Conservation (phyloP, 768 basidiomycete genomes). For the Phallus indusiatus region DNA sequence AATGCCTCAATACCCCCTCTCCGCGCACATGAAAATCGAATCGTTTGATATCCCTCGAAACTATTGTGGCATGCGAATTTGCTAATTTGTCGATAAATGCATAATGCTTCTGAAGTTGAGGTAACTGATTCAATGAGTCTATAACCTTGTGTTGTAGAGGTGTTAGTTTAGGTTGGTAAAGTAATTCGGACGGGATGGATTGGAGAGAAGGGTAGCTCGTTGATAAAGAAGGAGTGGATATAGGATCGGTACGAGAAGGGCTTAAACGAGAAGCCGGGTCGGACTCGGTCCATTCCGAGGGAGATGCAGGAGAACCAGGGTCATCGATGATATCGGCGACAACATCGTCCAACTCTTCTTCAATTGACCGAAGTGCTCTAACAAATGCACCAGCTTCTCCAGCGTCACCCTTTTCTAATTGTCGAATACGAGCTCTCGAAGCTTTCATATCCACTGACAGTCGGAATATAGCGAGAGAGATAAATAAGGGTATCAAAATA, state of each 20-base stretch:
- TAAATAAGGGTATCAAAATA: conserved; percentile 49
- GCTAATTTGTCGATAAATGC: conserved; percentile 49
- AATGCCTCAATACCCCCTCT: conserved; percentile 59
- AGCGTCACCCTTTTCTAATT: conserved; percentile 45
- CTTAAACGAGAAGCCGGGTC: neutral
- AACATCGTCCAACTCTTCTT: conserved; percentile 49
- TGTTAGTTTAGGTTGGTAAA: conserved; percentile 30
- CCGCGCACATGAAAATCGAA: conserved; percentile 52
- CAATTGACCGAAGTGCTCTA: conserved; percentile 47
- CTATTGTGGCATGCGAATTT: conserved; percentile 66
- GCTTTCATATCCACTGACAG: conserved; percentile 46
- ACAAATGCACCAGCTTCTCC: conserved; percentile 41
- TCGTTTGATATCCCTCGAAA: conserved; percentile 55
- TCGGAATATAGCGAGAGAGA: conserved; percentile 46
- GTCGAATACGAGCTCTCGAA: conserved; percentile 56
- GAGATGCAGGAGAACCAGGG: neutral
- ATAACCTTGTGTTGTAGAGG: conserved; percentile 49
- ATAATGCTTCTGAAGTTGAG: conserved; percentile 57
- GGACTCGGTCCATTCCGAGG: neutral
- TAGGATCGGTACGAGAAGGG: neutral
- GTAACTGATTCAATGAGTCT: conserved; percentile 54
- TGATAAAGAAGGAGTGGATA: neutral
- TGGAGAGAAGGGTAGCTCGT: neutral
- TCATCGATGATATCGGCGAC: conserved; percentile 52
- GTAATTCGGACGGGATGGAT: conserved; percentile 26